Conservation (phyloP, 164 flowering plant species). For the Aristolochia contorta region DNA sequence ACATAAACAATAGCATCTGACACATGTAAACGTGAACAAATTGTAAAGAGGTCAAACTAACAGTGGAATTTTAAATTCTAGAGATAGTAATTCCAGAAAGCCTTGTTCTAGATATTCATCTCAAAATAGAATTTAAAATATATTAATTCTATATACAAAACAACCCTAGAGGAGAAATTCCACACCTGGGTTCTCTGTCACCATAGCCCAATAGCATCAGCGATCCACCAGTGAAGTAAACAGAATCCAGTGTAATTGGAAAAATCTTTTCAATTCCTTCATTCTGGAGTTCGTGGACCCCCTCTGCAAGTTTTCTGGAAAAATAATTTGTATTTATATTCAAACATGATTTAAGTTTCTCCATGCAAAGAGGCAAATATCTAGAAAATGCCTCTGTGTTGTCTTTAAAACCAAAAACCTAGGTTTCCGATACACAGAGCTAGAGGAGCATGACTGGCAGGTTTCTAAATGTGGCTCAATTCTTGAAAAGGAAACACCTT, state of each 20-base stretch:
- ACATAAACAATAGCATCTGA: no score
- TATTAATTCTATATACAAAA: neutral
- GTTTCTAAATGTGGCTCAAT: no score
- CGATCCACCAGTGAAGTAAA: slow-evolving; percentile 73
- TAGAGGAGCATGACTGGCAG: no score
- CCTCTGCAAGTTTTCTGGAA: slow-evolving; percentile 50
- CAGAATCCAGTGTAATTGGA: slow-evolving; percentile 80
- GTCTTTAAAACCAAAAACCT: neutral
- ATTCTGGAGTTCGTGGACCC: slow-evolving; percentile 31
- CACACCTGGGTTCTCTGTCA: slow-evolving; percentile 77
- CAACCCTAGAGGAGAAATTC: neutral
- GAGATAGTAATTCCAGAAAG: no score
- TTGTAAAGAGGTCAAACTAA: no score
- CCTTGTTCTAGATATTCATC: neutral
- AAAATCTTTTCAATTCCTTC: slow-evolving; percentile 54
- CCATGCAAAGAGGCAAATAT: slow-evolving; percentile 27
- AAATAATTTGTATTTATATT: slow-evolving; percentile 38
- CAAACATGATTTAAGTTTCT: slow-evolving; percentile 41
- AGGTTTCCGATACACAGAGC: no score
- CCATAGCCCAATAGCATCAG: slow-evolving; percentile 89
- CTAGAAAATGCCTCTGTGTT: slow-evolving; percentile 24
- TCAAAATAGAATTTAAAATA: neutral
- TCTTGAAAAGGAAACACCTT: slow-evolving; percentile 12
- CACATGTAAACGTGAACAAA: no score
- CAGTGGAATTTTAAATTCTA: no score